phyloP scores from a whole-genome alignment of 176 grass and related monocot genomes.

The Carex parvula region DNA sequence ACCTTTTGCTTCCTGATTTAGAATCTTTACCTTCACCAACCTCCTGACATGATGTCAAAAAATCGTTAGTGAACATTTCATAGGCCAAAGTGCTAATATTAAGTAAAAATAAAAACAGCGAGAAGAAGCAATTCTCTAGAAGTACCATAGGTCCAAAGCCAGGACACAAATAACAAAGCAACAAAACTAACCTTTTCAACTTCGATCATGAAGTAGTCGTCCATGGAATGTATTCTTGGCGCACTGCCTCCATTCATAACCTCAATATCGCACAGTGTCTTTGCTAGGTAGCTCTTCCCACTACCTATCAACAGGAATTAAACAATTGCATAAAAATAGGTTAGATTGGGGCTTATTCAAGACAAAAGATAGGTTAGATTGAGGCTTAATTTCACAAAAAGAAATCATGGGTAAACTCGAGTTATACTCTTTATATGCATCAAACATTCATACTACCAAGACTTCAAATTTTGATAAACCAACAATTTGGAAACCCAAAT shows the following conservation, averaged over 20 bases:
- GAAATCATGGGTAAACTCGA: too few relatives aligned
- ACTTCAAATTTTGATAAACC: background rate
- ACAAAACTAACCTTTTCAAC: conserved; percentile 69
- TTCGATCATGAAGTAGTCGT: conserved; percentile 99
- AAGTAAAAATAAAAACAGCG: background rate
- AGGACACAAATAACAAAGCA: background rate
- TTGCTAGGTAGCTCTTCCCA: conserved; percentile 90
- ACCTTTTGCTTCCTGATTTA: conserved; percentile 70
- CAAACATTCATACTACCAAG: too few relatives aligned
- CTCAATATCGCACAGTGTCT: conserved; percentile 76
- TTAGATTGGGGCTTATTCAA: too few relatives aligned
- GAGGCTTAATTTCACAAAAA: too few relatives aligned
- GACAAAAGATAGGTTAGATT: too few relatives aligned
- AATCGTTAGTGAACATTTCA: conserved; percentile 15
- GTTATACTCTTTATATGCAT: too few relatives aligned
- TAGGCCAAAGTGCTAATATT: background rate
- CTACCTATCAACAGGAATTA: conserved; percentile 50
- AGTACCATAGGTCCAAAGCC: background rate
- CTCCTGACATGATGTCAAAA: conserved; percentile 30
- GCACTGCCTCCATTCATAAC: conserved; percentile 75
- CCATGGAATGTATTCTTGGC: conserved; percentile 95
- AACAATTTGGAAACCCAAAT: background rate
- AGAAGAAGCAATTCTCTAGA: background rate
- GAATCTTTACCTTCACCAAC: conserved; percentile 35
- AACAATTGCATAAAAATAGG: background rate